Evolutionary conservation across 192 early-diverging fungal species (phyloP), one percentile per base, ranked within the genome.

Genomic region (Linnemannia elongata): DNA sequence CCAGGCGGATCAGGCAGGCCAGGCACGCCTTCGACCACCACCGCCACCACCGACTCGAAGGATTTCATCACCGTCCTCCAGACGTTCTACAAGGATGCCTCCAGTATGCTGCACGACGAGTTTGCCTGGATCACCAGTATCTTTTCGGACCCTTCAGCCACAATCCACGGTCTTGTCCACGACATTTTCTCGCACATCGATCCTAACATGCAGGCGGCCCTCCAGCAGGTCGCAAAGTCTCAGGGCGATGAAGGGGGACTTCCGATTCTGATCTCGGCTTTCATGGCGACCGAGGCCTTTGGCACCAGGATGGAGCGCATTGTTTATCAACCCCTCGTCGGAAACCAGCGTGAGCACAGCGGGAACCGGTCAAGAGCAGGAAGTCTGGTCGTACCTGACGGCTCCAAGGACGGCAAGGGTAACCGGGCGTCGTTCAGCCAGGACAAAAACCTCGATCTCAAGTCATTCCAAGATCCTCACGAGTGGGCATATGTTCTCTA

Each of bases 401-500:
- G 45, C 45, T 30, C 69, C 39, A 85, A 77, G 66, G 77, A 79
- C 1, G 38, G 77, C 49, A 78, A 74, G 47, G 54, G 77, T 1
- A 39, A 24, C 2, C 69, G 78, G 13, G 54, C 71, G 6, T 77
- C 84, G 17, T 55, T 80, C 36, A 55, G 57, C 6, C 71, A 36
- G 13, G 84, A 86, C 18, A 70, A 69, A 20, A 47, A 68, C 1
- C 36, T 77, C 41, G 84, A 86, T 1, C 45, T 86, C 10, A 79
- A 47, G 38, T 45, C 76, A 20, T 77, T 78, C 22, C 78, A 81
- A 1, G 89, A 91, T 80, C 80, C 87, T 44, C 85, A 88, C 44
- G 87, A 85, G 9, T 96, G 95, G 95, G 91, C 93, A 0, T 87
- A 86, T 41, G 81, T 91, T 7, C 74, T 95, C 4, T 95, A 94